phyloP scores from a whole-genome alignment of 441 rosid species.

The Euphorbia corollata region DNA sequence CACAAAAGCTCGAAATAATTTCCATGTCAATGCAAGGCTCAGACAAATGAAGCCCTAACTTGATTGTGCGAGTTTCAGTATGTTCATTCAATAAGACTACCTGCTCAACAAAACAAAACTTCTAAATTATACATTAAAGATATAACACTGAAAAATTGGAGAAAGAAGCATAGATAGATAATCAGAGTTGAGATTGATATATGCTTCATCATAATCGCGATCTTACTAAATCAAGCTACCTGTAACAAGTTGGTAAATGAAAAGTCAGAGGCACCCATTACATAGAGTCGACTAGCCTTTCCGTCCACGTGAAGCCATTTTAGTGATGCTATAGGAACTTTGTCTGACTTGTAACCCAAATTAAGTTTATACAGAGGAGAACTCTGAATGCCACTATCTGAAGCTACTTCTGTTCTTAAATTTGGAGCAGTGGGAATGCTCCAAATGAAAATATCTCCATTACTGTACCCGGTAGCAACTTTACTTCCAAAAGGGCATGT shows the following conservation, averaged over 20 bases:
- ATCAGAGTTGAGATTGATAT: not conserved
- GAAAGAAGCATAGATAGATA: not conserved
- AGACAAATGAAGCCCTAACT: slow-evolving; percentile 68
- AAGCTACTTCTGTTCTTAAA: slow-evolving; percentile 30
- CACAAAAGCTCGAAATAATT: slow-evolving; percentile 47
- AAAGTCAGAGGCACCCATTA: slow-evolving; percentile 47
- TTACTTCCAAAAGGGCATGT: slow-evolving; percentile 74
- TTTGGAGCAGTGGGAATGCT: slow-evolving; percentile 38
- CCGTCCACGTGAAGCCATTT: slow-evolving; percentile 70
- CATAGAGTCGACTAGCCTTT: slow-evolving; percentile 68
- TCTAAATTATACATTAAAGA: not conserved
- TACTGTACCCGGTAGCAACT: slow-evolving; percentile 71
- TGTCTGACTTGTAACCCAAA: slow-evolving; percentile 73
- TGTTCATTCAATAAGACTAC: slow-evolving; percentile 70
- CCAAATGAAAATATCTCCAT: slow-evolving; percentile 75
- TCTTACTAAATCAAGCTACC: slow-evolving; percentile 27
- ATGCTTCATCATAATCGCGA: slow-evolving; percentile 1
- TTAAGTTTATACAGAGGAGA: slow-evolving; percentile 62
- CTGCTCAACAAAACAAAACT: slow-evolving; percentile 31
- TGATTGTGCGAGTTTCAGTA: slow-evolving; percentile 66
- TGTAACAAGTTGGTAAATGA: slow-evolving; percentile 55
- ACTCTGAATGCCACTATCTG: slow-evolving; percentile 37
- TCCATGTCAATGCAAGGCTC: slow-evolving; percentile 78
- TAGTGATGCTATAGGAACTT: slow-evolving; percentile 54
- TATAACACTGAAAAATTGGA: not conserved